Percentiles rank a stretch among this genome's conserved stretches.
Conservation (phyloP, 192 early-diverging fungal genomes). For the Linnemannia hyalina region DNA sequence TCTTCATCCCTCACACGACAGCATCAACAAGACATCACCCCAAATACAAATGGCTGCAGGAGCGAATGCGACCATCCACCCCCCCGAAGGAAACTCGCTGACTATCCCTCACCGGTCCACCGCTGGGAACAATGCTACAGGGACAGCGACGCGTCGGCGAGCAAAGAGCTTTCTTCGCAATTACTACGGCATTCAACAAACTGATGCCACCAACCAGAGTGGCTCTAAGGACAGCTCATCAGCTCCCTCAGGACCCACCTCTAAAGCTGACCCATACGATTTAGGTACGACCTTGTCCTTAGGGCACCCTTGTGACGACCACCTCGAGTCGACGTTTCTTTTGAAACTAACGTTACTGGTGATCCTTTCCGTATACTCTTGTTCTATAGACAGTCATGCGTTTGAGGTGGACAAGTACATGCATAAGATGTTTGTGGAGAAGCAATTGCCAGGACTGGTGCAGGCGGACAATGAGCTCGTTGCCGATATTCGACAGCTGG, state of each 20-base stretch:
- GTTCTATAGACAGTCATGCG: constrained; percentile 64
- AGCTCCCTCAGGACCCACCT: constrained; percentile 48
- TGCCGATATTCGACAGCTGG: constrained; percentile 87
- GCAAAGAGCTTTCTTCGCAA: constrained; percentile 69
- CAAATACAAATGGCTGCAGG: neutral
- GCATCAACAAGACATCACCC: neutral
- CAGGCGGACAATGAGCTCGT: constrained; percentile 82
- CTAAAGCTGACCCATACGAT: constrained; percentile 73
- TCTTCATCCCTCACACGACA: constrained; percentile 1
- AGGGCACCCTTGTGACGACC: neutral
- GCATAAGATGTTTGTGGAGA: constrained; percentile 79
- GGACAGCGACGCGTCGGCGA: constrained; percentile 39
- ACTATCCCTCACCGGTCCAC: neutral
- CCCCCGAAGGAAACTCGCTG: constrained; percentile 1
- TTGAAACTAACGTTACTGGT: neutral
- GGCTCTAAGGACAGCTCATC: constrained; percentile 29
- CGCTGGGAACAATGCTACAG: neutral
- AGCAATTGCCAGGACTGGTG: constrained; percentile 77
- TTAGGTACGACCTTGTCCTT: constrained; percentile 64
- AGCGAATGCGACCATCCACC: constrained; percentile 8
- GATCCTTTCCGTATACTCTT: neutral
- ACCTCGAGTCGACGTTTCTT: neutral
- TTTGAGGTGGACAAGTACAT: constrained; percentile 88
- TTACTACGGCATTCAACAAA: constrained; percentile 59
- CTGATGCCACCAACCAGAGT: constrained; percentile 29